phyloP scores from a whole-genome alignment of 805 yeast species.

The Candida dajiaensis region DNA sequence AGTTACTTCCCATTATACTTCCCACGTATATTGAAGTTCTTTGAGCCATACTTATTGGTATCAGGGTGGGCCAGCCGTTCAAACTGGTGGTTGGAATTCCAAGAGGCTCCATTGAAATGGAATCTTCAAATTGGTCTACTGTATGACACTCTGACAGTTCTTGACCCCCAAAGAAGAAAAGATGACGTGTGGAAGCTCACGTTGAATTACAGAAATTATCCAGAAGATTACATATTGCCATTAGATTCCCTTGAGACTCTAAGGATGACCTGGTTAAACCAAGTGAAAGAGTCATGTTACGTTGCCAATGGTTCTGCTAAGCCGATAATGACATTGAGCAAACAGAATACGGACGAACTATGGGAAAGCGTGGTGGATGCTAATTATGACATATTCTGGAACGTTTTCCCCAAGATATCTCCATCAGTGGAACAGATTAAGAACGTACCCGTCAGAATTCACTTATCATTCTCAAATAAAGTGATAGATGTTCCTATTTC shows the following conservation, averaged over 20 bases:
- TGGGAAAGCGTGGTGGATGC: slow-evolving; percentile 46
- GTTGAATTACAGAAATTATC: slow-evolving; percentile 37
- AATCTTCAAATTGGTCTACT: slow-evolving; percentile 68
- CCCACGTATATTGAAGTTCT: slow-evolving; percentile 31
- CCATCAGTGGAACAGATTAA: slow-evolving; percentile 20
- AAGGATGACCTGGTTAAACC: slow-evolving; percentile 62
- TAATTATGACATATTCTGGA: slow-evolving; percentile 25
- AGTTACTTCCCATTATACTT: slow-evolving; percentile 45
- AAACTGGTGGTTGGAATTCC: slow-evolving; percentile 63
- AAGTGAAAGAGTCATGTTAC: slow-evolving; percentile 75
- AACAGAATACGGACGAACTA: slow-evolving; percentile 47
- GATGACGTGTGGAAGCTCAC: slow-evolving; percentile 41
- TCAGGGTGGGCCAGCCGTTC: slow-evolving; percentile 20
- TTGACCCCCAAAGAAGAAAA: slow-evolving; percentile 26
- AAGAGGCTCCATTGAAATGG: slow-evolving; percentile 61
- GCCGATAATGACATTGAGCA: slow-evolving; percentile 71
- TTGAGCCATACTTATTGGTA: slow-evolving; percentile 28
- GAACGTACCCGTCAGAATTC: slow-evolving; percentile 44
- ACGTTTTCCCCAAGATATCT: slow-evolving; percentile 18
- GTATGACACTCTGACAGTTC: slow-evolving; percentile 46
- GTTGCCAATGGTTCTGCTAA: slow-evolving; percentile 74
- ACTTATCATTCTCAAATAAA: slow-evolving; percentile 33
- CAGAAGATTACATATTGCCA: slow-evolving; percentile 40
- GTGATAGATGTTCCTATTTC: slow-evolving; percentile 30
- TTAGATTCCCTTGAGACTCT: slow-evolving; percentile 26